A percentile compares a stretch with the other conserved stretches of the same genome.
These are phyloP conservation scores for Huntiella savannae DNA, from an alignment of 2,329 filamentous ascomycete species.

Conservation along the genomic window DNA sequence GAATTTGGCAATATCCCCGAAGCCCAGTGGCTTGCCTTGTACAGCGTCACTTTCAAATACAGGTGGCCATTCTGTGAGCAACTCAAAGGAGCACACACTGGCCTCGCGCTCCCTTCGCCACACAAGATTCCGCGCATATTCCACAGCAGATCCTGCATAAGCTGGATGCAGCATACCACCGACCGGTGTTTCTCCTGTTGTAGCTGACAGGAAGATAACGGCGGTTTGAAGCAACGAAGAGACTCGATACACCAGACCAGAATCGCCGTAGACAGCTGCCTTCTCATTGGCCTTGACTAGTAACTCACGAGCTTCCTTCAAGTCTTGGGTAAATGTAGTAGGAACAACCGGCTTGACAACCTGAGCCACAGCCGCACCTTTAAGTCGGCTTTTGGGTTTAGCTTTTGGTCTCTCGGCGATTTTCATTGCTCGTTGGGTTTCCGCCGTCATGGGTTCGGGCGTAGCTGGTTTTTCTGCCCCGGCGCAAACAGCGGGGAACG, in stretches of 20 bases:
- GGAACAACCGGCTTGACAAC: conserved; percentile 1
- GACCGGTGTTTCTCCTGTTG: conserved; percentile 26
- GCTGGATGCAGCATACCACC: conserved; percentile 26
- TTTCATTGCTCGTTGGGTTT: neutral
- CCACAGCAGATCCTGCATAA: conserved; percentile 43
- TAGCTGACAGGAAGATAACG: conserved; percentile 45
- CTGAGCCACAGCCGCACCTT: conserved; percentile 11
- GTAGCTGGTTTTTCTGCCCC: neutral
- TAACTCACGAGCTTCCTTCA: conserved; percentile 46
- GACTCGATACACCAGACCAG: conserved; percentile 42
- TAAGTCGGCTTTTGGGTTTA: conserved; percentile 8
- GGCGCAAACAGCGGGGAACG: conserved; percentile 50
- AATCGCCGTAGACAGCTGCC: conserved; percentile 33
- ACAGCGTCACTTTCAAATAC: conserved; percentile 5
- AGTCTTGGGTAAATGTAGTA: conserved; percentile 34
- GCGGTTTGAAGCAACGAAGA: conserved; percentile 46
- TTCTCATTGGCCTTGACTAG: conserved; percentile 44
- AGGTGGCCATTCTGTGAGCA: conserved; percentile 13
- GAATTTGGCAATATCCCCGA: conserved; percentile 41
- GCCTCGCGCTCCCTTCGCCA: conserved; percentile 45
- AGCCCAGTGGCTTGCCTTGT: conserved; percentile 20
- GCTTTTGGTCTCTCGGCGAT: conserved; percentile 5
- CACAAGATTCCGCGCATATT: conserved; percentile 51
- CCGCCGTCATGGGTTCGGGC: no score
- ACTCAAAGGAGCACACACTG: conserved; percentile 19